phyloP scores from a whole-genome alignment of 139 green algal genomes.

The Spirogloea muscicola region DNA sequence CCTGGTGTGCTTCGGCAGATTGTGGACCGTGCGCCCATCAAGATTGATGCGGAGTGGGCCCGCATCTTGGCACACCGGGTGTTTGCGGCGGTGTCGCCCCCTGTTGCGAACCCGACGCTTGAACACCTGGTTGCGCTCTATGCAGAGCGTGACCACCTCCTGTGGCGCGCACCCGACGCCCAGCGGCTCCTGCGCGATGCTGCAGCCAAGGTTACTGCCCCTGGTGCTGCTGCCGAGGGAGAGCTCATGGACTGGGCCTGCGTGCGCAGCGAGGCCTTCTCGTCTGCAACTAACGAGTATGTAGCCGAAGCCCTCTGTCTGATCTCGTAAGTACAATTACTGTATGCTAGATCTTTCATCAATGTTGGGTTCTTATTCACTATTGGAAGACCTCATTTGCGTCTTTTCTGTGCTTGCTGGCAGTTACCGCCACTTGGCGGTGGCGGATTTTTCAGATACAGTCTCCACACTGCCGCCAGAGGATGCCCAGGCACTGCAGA shows the following conservation, averaged over 20 bases:
- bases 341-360: not conserved
- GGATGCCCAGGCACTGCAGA: constrained; percentile 11
- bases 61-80: not conserved
- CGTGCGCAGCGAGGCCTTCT: constrained; percentile 49
- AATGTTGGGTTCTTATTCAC: not conserved
- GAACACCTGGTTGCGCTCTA: constrained; percentile 77
- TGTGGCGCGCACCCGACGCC: constrained; percentile 78
- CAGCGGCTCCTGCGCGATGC: constrained; percentile 61
- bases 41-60: constrained; percentile 18
- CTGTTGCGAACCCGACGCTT: constrained; percentile 59
- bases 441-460: constrained; percentile 76
- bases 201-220: not conserved
- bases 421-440: constrained; percentile 61
- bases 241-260: constrained; percentile 57
- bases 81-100: constrained; percentile 54
- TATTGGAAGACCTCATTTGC: not conserved
- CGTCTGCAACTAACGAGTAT: constrained; percentile 29
- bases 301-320: not conserved
- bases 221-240: constrained; percentile 1
- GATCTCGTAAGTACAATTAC: not conserved
- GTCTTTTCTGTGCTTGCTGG: not conserved
- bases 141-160: constrained; percentile 71
- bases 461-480: constrained; percentile 61
- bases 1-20: constrained; percentile 64
- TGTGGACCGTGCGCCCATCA: constrained; percentile 36